Evolutionary conservation across 176 grass and related monocot genomes (phyloP).

Genomic region (Canna indica): DNA sequence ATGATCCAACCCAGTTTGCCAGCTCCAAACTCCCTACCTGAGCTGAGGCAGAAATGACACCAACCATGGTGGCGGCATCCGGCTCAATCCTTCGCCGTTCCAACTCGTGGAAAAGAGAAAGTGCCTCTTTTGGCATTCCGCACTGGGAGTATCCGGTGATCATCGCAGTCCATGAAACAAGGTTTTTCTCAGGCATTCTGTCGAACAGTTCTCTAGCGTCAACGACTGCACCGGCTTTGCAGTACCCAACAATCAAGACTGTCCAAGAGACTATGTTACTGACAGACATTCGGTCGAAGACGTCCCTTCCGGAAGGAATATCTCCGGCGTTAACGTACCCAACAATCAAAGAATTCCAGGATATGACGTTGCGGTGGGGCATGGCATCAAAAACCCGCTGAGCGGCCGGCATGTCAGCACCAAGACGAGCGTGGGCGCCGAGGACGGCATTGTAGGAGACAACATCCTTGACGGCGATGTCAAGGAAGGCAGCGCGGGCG

Average conservation of each 20-base stretch:
- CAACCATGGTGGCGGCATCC: slow-evolving; percentile 53
- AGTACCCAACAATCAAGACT: slow-evolving; percentile 40
- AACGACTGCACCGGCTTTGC: slow-evolving; percentile 24
- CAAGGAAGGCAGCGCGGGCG: slow-evolving; percentile 33
- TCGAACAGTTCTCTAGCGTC: slow-evolving; percentile 40
- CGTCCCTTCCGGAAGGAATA: slow-evolving; percentile 22
- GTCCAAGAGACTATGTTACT: slow-evolving; percentile 37
- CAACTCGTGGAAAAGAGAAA: slow-evolving; percentile 33
- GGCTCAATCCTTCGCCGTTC: slow-evolving; percentile 35
- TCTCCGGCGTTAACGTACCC: slow-evolving; percentile 45
- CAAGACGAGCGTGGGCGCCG: slow-evolving; percentile 45
- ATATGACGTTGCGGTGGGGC: slow-evolving; percentile 42
- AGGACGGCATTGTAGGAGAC: slow-evolving; percentile 57
- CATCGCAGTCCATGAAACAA: slow-evolving; percentile 47
- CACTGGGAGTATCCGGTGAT: slow-evolving; percentile 58
- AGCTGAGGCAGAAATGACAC: slow-evolving; percentile 45
- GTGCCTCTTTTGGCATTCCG: slow-evolving; percentile 35
- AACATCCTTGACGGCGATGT: slow-evolving; percentile 33
- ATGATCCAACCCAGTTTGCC: slow-evolving; percentile 36
- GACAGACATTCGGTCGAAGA: slow-evolving; percentile 52
- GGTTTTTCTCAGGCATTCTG: slow-evolving; percentile 42
- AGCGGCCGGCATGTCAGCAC: slow-evolving; percentile 18
- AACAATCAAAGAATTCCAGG: slow-evolving; percentile 67
- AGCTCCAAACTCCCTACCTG: slow-evolving; percentile 46
- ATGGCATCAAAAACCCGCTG: slow-evolving; percentile 40